Conservation (phyloP, 1,139 yeast genomes). For the Diutina siamensis region DNA sequence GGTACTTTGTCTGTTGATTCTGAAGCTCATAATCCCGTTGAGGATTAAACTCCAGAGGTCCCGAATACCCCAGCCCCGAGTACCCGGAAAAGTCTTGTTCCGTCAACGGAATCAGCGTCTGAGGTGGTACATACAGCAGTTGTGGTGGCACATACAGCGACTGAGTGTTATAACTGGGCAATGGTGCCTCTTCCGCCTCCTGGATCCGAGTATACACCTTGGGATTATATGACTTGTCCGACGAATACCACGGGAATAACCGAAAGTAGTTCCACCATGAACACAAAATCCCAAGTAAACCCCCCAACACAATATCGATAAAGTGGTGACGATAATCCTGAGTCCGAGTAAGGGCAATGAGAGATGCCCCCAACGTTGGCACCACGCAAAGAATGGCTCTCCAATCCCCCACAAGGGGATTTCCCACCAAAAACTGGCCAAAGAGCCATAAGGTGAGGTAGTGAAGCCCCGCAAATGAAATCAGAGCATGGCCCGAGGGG, state of each 20-base stretch:
- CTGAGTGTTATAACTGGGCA: not conserved
- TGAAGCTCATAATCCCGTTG: too few relatives aligned
- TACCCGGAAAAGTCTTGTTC: not conserved
- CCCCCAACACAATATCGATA: conserved; percentile 54
- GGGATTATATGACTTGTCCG: conserved; percentile 1
- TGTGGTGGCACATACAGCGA: not conserved
- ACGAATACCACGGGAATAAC: conserved; percentile 14
- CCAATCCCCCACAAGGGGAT: conserved; percentile 41
- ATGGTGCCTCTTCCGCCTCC: not conserved
- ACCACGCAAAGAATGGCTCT: conserved; percentile 23
- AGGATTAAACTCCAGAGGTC: too few relatives aligned
- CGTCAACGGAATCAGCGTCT: not conserved
- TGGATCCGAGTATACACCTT: not conserved
- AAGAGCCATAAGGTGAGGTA: conserved; percentile 52
- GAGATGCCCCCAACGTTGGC: conserved; percentile 44
- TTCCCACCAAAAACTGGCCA: conserved; percentile 40
- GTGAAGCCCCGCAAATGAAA: conserved; percentile 36
- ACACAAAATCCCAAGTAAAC: conserved; percentile 34
- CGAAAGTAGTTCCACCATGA: conserved; percentile 29
- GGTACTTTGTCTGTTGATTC: too few relatives aligned
- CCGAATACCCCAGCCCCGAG: too few relatives aligned
- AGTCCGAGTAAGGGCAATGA: conserved; percentile 61
- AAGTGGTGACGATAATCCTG: conserved; percentile 77
- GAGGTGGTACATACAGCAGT: not conserved
- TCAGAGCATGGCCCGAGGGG: conserved; percentile 44